Evolutionary conservation across 305 asterid species (phyloP).

Genomic region (Rubia balearica): DNA sequence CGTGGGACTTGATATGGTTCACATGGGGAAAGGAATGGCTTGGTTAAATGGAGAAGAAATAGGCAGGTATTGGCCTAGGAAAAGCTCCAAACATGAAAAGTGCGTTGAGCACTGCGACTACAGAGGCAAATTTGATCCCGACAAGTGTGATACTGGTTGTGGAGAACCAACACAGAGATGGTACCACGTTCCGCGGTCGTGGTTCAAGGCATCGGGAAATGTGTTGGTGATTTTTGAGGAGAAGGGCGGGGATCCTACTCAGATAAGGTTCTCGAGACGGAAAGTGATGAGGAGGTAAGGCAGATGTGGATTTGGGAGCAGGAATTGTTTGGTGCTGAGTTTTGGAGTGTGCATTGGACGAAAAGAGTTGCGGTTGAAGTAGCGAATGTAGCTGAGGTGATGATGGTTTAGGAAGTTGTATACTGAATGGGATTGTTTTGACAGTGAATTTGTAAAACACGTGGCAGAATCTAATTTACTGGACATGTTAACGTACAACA

Average conservation of each 20-base stretch:
- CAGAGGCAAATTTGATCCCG: slow-evolving; percentile 73
- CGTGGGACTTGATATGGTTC: slow-evolving; percentile 73
- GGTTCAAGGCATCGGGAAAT: slow-evolving; percentile 85
- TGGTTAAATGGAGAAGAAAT: slow-evolving; percentile 92
- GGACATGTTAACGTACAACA: too few relatives aligned
- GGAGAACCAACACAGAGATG: slow-evolving; percentile 89
- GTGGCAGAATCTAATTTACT: too few relatives aligned
- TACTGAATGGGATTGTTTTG: too few relatives aligned
- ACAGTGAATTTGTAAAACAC: too few relatives aligned
- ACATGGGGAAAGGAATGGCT: slow-evolving; percentile 93
- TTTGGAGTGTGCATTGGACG: not conserved
- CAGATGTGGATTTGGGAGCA: not conserved
- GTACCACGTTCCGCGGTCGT: slow-evolving; percentile 91
- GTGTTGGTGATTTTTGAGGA: slow-evolving; percentile 80
- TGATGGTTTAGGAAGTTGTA: too few relatives aligned
- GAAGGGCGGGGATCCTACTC: slow-evolving; percentile 77
- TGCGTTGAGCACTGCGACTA: slow-evolving; percentile 68
- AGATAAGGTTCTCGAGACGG: slow-evolving; percentile 52
- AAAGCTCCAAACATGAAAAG: slow-evolving; percentile 48
- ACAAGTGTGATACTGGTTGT: slow-evolving; percentile 80
- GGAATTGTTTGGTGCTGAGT: not conserved
- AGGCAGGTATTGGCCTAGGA: slow-evolving; percentile 85
- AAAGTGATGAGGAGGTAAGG: slow-evolving; percentile 38
- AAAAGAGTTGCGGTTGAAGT: slow-evolving; percentile 60
- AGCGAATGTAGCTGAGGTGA: not conserved